Conservation (phyloP, 2,329 filamentous ascomycete genomes). For the Pseudogymnoascus verrucosus region DNA sequence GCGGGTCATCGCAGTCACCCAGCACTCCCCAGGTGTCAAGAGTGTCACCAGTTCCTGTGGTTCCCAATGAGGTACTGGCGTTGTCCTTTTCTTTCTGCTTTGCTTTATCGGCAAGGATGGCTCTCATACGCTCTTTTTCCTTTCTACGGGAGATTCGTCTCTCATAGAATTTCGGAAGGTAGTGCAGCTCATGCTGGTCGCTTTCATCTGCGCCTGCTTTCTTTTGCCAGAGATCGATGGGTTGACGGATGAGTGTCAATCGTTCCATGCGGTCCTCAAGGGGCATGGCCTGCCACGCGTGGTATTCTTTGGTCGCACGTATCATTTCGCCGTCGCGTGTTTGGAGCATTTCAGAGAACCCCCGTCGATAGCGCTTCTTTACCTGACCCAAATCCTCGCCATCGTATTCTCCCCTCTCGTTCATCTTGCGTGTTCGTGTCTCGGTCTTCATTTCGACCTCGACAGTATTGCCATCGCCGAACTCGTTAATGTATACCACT, state of each 20-base stretch:
- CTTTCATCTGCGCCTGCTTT: background rate
- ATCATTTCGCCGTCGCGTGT: conserved; percentile 7
- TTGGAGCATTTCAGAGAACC: background rate
- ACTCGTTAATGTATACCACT: background rate
- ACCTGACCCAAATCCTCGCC: conserved; percentile 3
- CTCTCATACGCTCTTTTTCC: background rate
- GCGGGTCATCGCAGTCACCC: background rate
- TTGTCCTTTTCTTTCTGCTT: background rate
- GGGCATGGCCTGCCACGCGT: background rate
- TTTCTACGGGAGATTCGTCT: background rate
- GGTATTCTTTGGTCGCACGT: conserved; percentile 7
- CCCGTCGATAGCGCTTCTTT: background rate
- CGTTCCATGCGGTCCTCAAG: conserved; percentile 6
- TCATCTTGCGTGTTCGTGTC: background rate
- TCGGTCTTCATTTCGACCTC: background rate
- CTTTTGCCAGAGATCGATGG: background rate
- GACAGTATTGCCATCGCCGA: background rate
- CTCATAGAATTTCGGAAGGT: conserved; percentile 7
- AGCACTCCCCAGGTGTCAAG: background rate
- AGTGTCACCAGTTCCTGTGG: background rate
- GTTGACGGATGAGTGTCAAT: background rate
- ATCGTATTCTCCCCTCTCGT: conserved; percentile 5
- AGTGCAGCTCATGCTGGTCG: background rate
- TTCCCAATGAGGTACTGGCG: background rate
- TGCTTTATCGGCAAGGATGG: background rate